These are phyloP conservation scores for Nannochloropsis salina DNA, from an alignment of 108 stramenopile genomes.

Conservation along the genomic window DNA sequence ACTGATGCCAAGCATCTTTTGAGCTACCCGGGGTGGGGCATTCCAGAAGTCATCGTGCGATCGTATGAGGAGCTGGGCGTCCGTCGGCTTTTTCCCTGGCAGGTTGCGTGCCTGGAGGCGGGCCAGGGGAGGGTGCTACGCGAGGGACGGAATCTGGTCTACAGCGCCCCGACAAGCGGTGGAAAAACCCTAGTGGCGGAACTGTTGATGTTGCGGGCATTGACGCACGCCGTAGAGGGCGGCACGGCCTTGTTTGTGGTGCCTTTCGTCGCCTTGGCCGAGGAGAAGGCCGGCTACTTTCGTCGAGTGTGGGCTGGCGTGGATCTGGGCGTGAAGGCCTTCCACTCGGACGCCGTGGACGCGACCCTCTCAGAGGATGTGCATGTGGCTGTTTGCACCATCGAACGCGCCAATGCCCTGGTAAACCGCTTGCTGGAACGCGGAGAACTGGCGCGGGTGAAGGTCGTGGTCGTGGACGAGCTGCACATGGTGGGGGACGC, in stretches of 20 bases:
- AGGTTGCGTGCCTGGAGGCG: constrained; percentile 44
- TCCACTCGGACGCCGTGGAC: constrained; percentile 14
- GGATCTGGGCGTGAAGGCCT: constrained; percentile 38
- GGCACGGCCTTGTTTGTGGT: constrained; percentile 50
- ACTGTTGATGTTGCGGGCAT: constrained; percentile 45
- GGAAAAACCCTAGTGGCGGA: constrained; percentile 55
- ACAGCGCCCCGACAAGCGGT: constrained; percentile 54
- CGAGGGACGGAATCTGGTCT: constrained; percentile 45
- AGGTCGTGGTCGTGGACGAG: constrained; percentile 51
- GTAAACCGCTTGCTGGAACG: constrained; percentile 49
- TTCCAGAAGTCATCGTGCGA: constrained; percentile 22
- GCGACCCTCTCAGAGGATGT: constrained; percentile 37
- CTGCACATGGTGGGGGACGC: constrained; percentile 46
- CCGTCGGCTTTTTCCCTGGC: constrained; percentile 47
- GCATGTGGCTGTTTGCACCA: constrained; percentile 53
- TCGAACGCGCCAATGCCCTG: constrained; percentile 54
- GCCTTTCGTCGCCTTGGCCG: constrained; percentile 50
- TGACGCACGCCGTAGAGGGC: constrained; percentile 38
- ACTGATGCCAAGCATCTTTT: neutral
- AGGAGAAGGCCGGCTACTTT: constrained; percentile 46
- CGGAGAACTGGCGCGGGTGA: constrained; percentile 29
- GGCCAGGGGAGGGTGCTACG: constrained; percentile 42
- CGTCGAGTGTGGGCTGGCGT: constrained; percentile 46
- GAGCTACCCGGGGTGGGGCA: constrained; percentile 22
- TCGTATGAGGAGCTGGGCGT: constrained; percentile 31